phyloP scores from a whole-genome alignment of 345 rosid genomes.

The Hypericum androsaemum region DNA sequence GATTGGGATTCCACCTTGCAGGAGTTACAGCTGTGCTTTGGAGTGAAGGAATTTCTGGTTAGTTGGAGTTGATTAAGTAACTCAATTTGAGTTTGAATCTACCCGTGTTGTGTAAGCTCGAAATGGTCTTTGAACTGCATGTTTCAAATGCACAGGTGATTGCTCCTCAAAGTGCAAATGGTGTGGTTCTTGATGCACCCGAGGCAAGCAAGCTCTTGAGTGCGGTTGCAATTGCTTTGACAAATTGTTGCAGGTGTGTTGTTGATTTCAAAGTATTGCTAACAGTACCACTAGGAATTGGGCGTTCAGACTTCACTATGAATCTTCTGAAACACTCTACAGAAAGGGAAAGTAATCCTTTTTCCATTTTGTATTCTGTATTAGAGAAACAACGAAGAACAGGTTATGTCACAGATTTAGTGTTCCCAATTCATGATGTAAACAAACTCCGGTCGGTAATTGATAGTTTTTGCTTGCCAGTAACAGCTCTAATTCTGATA shows the following conservation, averaged over 20 bases:
- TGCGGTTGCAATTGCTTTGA: conserved; percentile 80
- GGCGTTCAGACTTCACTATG: not conserved
- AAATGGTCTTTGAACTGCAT: conserved; percentile 5
- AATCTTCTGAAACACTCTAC: too few relatives aligned
- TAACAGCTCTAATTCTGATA: too few relatives aligned
- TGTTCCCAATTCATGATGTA: too few relatives aligned
- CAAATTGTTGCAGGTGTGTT: conserved; percentile 79
- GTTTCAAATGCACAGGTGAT: conserved; percentile 47
- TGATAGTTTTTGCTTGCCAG: too few relatives aligned
- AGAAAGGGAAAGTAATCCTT: too few relatives aligned
- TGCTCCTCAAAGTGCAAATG: conserved; percentile 95
- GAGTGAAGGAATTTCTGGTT: conserved; percentile 90
- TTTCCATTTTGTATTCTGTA: too few relatives aligned
- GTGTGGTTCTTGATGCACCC: conserved; percentile 84
- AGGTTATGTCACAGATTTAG: too few relatives aligned
- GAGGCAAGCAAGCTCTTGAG: conserved; percentile 94
- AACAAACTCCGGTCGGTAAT: too few relatives aligned
- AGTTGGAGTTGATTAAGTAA: conserved; percentile 10
- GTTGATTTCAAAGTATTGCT: conserved; percentile 15
- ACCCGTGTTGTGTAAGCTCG: not conserved
- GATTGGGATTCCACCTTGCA: conserved; percentile 58
- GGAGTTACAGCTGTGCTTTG: conserved; percentile 92
- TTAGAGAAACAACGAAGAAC: too few relatives aligned
- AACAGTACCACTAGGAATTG: not conserved
- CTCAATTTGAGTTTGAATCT: conserved; percentile 5